Evolutionary conservation across 106 monocot genomes (phyloP).

Genomic region (Agapanthus africanus): DNA sequence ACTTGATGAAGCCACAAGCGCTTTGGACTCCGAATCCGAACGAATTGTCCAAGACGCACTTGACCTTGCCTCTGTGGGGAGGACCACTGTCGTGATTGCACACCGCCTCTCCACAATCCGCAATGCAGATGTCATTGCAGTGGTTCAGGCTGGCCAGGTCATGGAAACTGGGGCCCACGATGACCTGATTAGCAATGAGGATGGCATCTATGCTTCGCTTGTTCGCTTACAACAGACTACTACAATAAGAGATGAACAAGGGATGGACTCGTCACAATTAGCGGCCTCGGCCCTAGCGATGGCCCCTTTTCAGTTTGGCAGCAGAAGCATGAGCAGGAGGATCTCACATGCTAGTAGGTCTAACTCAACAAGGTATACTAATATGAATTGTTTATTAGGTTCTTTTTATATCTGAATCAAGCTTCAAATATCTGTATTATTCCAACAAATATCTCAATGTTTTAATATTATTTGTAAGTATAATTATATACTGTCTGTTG

Average conservation of each 20-base stretch:
- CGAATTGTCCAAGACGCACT: constrained; percentile 47
- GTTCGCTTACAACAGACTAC: constrained; percentile 29
- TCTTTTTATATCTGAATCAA: no score
- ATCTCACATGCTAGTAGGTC: constrained; percentile 24
- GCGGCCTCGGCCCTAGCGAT: not conserved
- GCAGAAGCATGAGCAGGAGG: constrained; percentile 27
- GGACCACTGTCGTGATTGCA: constrained; percentile 58
- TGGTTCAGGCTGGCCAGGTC: constrained; percentile 30
- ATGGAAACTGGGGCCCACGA: constrained; percentile 55
- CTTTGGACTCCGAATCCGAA: constrained; percentile 61
- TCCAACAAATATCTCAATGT: no score
- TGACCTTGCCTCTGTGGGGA: constrained; percentile 33
- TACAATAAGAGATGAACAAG: not conserved
- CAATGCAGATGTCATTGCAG: constrained; percentile 15
- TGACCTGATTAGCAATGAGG: constrained; percentile 34
- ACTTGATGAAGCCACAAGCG: constrained; percentile 67
- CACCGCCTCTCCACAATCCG: constrained; percentile 66
- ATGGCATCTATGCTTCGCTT: constrained; percentile 43
- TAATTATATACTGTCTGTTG: no score
- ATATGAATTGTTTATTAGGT: no score
- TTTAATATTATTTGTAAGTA: no score
- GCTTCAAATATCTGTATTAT: no score
- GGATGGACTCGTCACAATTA: not conserved
- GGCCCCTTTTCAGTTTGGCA: not conserved
- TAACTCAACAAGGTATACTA: constrained; percentile 20